Conservation (phyloP, 2,329 filamentous ascomycete genomes). For the Diaporthe aspalathi region DNA sequence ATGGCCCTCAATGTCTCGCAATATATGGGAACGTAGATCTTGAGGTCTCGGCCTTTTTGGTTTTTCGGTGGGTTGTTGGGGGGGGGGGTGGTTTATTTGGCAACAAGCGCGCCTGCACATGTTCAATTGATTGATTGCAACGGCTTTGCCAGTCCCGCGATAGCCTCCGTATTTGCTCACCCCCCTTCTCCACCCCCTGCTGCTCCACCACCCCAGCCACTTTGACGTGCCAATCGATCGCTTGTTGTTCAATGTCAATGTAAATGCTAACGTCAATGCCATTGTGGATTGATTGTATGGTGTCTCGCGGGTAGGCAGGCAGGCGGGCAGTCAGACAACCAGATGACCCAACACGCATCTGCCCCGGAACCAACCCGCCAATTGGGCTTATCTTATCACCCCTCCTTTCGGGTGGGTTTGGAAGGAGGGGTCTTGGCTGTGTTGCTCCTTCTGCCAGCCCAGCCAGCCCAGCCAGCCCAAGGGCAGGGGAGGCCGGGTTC, state of each 20-base stretch:
- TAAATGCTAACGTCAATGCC: constrained; percentile 6
- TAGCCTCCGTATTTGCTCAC: constrained; percentile 3
- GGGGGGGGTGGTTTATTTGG: neutral
- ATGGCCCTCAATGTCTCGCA: constrained; percentile 24
- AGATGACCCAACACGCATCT: no score
- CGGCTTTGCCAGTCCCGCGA: constrained; percentile 20
- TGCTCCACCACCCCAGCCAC: neutral
- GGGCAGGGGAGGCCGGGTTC: neutral
- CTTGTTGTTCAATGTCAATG: neutral
- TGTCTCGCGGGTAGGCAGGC: neutral
- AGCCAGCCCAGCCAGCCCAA: no score
- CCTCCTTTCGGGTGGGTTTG: constrained; percentile 38
- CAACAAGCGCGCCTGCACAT: neutral
- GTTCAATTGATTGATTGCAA: neutral
- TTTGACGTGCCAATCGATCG: neutral
- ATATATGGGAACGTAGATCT: neutral
- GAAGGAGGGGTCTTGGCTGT: constrained; percentile 30
- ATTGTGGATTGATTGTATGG: neutral
- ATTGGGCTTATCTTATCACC: constrained; percentile 39
- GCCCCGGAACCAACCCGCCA: neutral
- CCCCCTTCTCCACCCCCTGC: neutral
- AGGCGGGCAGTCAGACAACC: neutral
- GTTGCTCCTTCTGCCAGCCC: neutral
- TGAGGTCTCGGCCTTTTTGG: neutral
- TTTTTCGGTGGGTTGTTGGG: no score